A percentile compares a stretch with the other conserved stretches of the same genome.
Evolutionary conservation across 352 stramenopile species (phyloP).

Genomic region (Phytophthora citricola): DNA sequence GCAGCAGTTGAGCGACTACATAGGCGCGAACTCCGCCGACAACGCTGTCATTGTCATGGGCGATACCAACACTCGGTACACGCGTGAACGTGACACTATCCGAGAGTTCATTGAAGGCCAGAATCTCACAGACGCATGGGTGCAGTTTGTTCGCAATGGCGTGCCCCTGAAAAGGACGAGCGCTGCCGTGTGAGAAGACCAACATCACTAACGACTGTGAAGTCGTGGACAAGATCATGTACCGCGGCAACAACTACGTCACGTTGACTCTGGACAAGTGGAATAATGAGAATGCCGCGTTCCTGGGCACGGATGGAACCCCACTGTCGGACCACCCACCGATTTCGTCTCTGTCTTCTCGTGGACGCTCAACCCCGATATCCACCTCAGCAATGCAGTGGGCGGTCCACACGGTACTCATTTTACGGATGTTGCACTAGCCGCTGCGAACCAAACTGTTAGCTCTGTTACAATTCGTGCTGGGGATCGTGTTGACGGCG

Average conservation of each 20-base stretch:
- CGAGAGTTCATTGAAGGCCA: constrained; percentile 34
- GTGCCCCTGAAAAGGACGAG: constrained; percentile 35
- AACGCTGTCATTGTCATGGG: constrained; percentile 59
- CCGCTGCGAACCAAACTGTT: constrained; percentile 32
- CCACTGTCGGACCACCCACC: constrained; percentile 58
- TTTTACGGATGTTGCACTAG: constrained; percentile 45
- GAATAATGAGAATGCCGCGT: constrained; percentile 41
- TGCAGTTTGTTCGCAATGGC: constrained; percentile 47
- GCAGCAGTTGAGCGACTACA: constrained; percentile 56
- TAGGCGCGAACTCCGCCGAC: constrained; percentile 47
- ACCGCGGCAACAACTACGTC: constrained; percentile 56
- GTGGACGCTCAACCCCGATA: constrained; percentile 38
- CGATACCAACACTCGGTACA: constrained; percentile 67
- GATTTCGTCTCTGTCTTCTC: constrained; percentile 47
- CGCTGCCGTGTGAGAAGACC: constrained; percentile 40
- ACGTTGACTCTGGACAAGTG: constrained; percentile 14
- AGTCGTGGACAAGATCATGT: constrained; percentile 71
- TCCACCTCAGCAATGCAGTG: constrained; percentile 40
- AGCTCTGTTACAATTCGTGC: constrained; percentile 47
- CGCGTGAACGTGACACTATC: constrained; percentile 49
- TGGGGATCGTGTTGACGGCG: constrained; percentile 38
- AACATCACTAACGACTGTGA: constrained; percentile 55
- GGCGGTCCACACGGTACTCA: constrained; percentile 47
- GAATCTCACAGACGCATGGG: constrained; percentile 52
- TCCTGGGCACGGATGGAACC: constrained; percentile 39